These are phyloP conservation scores for Penicillium verrucosum DNA, from an alignment of 2,329 filamentous ascomycete genomes.

Conservation along the genomic window DNA sequence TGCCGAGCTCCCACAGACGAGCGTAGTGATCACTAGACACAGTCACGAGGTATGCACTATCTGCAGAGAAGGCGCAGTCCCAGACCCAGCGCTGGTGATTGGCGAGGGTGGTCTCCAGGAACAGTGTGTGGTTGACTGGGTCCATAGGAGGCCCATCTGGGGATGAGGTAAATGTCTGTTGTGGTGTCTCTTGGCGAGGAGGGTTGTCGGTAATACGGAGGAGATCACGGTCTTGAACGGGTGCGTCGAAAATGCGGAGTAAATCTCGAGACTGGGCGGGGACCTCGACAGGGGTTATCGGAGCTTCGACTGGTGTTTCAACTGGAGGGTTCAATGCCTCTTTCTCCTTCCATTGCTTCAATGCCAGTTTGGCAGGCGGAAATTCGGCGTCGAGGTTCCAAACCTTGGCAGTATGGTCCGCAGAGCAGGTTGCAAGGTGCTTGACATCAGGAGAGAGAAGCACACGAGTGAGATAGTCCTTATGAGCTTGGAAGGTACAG, in stretches of 20 bases:
- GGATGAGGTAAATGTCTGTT: constrained; percentile 34
- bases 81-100: constrained; percentile 96
- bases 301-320: constrained; percentile 14
- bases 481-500: constrained; percentile 85
- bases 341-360: constrained; percentile 24
- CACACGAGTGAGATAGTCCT: constrained; percentile 88
- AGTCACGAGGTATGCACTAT: constrained; percentile 88
- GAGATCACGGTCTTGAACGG: constrained; percentile 25
- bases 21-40: constrained; percentile 94
- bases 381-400: constrained; percentile 82
- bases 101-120: constrained; percentile 79
- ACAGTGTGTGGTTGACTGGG: constrained; percentile 56
- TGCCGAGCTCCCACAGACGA: constrained; percentile 81
- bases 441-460: constrained; percentile 90
- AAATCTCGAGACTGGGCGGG: constrained; percentile 24
- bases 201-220: constrained; percentile 28
- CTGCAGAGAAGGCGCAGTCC: constrained; percentile 93
- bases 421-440: constrained; percentile 88
- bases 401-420: constrained; percentile 92
- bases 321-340: constrained; percentile 14
- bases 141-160: constrained; percentile 43
- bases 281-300: constrained; percentile 19
- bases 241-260: constrained; percentile 27
- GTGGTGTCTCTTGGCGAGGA: constrained; percentile 27
- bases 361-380: constrained; percentile 38